Conservation (phyloP, 179 eudicot species). For the Drosera spatulata region DNA sequence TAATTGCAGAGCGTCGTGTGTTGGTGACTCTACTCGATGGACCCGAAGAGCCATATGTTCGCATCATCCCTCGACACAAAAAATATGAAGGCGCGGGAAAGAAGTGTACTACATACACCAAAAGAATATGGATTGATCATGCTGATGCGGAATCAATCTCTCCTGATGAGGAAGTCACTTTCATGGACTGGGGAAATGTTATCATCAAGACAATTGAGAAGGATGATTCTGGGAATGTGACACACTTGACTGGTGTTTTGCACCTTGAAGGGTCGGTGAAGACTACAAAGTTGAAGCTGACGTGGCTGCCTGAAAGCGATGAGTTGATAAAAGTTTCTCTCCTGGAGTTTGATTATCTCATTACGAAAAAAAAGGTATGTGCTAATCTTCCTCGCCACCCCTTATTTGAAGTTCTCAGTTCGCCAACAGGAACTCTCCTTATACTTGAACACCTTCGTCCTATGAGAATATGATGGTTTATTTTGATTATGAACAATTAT, state of each 20-base stretch:
- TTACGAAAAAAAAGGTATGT: slow-evolving; percentile 84
- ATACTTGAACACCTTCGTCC: too few relatives aligned
- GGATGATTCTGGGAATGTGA: slow-evolving; percentile 54
- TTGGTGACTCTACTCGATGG: slow-evolving; percentile 59
- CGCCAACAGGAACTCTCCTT: too few relatives aligned
- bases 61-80: slow-evolving; percentile 68
- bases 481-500: not conserved
- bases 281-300: slow-evolving; percentile 87
- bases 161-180: slow-evolving; percentile 72
- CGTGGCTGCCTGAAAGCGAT: slow-evolving; percentile 71
- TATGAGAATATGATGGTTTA: not conserved
- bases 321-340: slow-evolving; percentile 66
- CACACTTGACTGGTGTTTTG: slow-evolving; percentile 63
- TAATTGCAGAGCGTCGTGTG: slow-evolving; percentile 57
- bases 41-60: slow-evolving; percentile 64
- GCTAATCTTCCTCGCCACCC: not conserved
- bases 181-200: slow-evolving; percentile 99
- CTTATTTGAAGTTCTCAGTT: too few relatives aligned
- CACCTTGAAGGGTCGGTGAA: slow-evolving; percentile 90
- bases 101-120: slow-evolving; percentile 73
- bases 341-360: slow-evolving; percentile 76
- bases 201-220: slow-evolving; percentile 68
- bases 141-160: slow-evolving; percentile 74
- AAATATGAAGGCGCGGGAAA: slow-evolving; percentile 81
- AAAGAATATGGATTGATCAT: slow-evolving; percentile 71